Base-by-base conservation (phyloP, 2,329 filamentous ascomycete genomes). In the Talaromyces sp. region DNA sequence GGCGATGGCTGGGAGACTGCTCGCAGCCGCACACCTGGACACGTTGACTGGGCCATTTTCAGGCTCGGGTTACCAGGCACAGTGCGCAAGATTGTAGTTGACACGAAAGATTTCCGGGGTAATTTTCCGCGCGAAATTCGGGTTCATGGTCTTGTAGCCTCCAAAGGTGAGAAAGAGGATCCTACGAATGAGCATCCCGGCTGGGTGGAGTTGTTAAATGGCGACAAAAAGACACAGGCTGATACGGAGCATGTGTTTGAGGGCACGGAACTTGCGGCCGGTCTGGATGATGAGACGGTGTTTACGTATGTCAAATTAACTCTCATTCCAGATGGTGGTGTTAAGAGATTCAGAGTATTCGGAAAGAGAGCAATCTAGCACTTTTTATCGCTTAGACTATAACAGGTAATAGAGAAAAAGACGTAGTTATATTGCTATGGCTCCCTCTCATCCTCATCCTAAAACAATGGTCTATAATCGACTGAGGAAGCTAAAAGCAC, bases 271-370 rank as follows among this genome's bases (percentile, higher is more conserved):
- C 69, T 80, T 57, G 90, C 89, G 87, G 8, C 82, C 82, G 66
- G 84, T 91, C 67, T 85, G 88, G 72, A 87, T 83, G 70, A 80
- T 93, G 86, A 87, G 43, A 83, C 82, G 74, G 79, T 82, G 2
- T 90, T 92, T 72, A 92, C 90, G 13, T 93, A 95, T 79, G 88
- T 93, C 24, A 97, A 96, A 84, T 82, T 98, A 75, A 90, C 92
- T 39, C 95, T 97, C 75, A 92, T 97, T 70, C 94, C 94, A 0
- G 93, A 98, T 77, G 93, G 94, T 39, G 93, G 94, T 27, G 90
- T 97, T 2, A 97, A 96, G 86, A 83, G 93, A 68, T 85, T 97
- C 69, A 86, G 92, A 54, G 87, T 94, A 1, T 88, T 91, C 76
- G 91, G 90, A 2, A 87, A 84, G 73, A 83, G 87, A 59, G 66